Conservation (phyloP, 2,329 filamentous ascomycete genomes). For the Lecanicillium sp. region DNA sequence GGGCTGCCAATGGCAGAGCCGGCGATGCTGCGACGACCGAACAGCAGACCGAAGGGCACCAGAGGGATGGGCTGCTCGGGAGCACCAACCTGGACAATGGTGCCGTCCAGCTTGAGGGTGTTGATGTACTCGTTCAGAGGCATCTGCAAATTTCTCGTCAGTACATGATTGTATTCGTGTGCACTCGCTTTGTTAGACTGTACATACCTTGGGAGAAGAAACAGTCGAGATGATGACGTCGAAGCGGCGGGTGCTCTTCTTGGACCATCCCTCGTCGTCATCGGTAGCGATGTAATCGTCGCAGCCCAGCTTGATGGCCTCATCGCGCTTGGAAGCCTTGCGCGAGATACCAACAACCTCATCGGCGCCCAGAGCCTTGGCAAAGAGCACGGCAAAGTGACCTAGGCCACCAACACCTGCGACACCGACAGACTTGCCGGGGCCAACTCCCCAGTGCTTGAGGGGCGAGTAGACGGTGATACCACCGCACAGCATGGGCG, state of each 20-base stretch:
- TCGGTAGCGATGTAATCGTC: constrained; percentile 36
- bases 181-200: too few species aligned
- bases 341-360: constrained; percentile 53
- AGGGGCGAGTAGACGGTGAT: constrained; percentile 60
- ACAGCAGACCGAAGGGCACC: constrained; percentile 46
- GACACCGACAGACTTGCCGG: constrained; percentile 58
- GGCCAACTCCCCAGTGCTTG: constrained; percentile 52
- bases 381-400: constrained; percentile 61
- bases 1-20: constrained; percentile 33
- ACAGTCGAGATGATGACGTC: constrained; percentile 54
- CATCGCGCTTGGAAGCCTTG: constrained; percentile 40
- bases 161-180: too few species aligned
- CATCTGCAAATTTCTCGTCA: constrained; percentile 43
- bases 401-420: constrained; percentile 61
- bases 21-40: constrained; percentile 39
- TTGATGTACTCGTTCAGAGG: constrained; percentile 47
- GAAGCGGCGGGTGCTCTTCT: constrained; percentile 39
- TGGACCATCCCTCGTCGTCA: constrained; percentile 47
- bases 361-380: constrained; percentile 58
- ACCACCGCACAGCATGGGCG: constrained; percentile 64
- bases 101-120: constrained; percentile 14
- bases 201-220: constrained; percentile 25
- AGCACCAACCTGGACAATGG: constrained; percentile 24
- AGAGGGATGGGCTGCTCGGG: constrained; percentile 43
- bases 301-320: constrained; percentile 49